Percentiles rank a stretch among this genome's conserved stretches.
Conservation (phyloP, 1,139 yeast genomes). For the Blastobotrys malaysiensis region DNA sequence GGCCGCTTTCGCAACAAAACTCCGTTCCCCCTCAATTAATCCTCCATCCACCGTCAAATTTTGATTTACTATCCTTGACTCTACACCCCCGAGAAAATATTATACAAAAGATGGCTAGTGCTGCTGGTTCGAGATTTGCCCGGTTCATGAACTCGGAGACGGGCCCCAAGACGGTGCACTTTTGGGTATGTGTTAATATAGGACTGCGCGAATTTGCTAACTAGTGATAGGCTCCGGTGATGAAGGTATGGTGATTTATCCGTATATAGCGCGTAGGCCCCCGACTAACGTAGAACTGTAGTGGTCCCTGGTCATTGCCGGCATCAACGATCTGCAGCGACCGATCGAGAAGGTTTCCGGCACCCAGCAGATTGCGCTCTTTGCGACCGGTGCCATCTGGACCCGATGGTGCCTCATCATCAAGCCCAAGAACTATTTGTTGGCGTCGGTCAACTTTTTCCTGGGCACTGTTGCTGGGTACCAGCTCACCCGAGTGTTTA, state of each 20-base stretch:
- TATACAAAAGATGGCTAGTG: slow-evolving; percentile 39
- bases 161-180: slow-evolving; percentile 93
- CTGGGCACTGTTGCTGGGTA: slow-evolving; percentile 84
- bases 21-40: not conserved
- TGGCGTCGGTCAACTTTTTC: slow-evolving; percentile 93
- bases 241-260: slow-evolving; percentile 37
- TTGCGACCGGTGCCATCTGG: slow-evolving; percentile 94
- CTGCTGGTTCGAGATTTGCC: slow-evolving; percentile 45
- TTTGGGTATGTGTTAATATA: slow-evolving; percentile 56
- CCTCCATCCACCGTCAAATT: not conserved
- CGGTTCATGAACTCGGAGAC: slow-evolving; percentile 80
- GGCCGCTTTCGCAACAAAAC: not conserved
- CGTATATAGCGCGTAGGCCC: not conserved
- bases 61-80: not conserved
- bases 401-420: slow-evolving; percentile 97
- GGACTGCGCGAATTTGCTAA: slow-evolving; percentile 1
- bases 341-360: slow-evolving; percentile 92
- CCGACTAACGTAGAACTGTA: slow-evolving; percentile 25
- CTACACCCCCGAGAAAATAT: not conserved
- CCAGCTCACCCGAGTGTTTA: slow-evolving; percentile 67
- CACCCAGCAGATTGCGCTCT: slow-evolving; percentile 83
- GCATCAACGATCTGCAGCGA: slow-evolving; percentile 76
- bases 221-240: slow-evolving; percentile 43
- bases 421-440: slow-evolving; percentile 75
- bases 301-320: slow-evolving; percentile 92